Base-by-base conservation (phyloP, 805 yeast species). In the Torulaspora delbrueckii region DNA sequence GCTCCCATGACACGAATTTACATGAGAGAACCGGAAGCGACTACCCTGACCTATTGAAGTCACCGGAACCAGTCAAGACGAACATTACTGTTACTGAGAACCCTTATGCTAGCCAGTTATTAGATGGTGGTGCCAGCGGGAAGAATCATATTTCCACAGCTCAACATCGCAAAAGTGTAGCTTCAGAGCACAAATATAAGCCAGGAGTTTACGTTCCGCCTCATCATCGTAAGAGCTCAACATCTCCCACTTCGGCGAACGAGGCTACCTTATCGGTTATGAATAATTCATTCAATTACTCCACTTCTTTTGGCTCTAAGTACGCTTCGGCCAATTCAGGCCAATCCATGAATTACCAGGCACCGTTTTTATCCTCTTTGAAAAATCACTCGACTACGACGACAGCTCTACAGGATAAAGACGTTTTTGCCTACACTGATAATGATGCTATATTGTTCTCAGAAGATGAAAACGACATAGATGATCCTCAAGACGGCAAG, bases 121-220 rank as follows among this genome's bases (percentile, higher is more conserved):
- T 43, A 23, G 22, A 35, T 35, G 34, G 38, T 12, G 31, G 27
- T 18, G 40, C 24, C 10, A n/a, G 30, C 28, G 23, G 8, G 4
- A 33, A 32, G 12, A 14, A 14, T 31, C 23, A 31, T 9, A 13
- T 19, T 8, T 24, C 32, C 14, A 8, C 25, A 4, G 32, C 19
- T 9, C 43, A 31, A n/a, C 37, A 37, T 22, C 47, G 47, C 12
- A 40, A 34, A n/a, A 25, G 32, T 9, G 36, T 33, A 9, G 34
- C 39, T 41, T 39, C 50, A 12, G 52, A 47, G 16, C 40, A 39
- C 23, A 56, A 54, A 30, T 48, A 41, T 26, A 62, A 57, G 45
- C 48, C 60, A 0, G 66, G 67, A 8, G 57, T 60, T 24, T 77
- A 77, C 51, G 66, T 77, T 16, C 81, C 80, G 23, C 82, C 82